Percentiles rank a stretch among this genome's conserved stretches.
Conservation (phyloP, 306 rosid genomes). For the Casuarina equisetifolia region DNA sequence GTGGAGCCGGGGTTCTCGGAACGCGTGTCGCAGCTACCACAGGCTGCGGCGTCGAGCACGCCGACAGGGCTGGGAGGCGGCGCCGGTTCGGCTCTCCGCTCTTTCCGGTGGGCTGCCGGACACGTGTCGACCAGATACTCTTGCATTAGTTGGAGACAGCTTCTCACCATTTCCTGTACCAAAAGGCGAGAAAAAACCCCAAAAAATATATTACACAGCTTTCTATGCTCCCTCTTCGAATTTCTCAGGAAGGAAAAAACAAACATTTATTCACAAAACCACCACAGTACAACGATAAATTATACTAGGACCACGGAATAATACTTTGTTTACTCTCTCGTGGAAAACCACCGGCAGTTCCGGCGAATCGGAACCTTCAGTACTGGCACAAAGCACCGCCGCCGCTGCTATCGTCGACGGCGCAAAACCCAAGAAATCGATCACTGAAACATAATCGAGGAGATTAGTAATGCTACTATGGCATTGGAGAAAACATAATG, state of each 20-base stretch:
- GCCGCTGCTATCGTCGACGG: constrained; percentile 72
- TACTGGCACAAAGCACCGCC: constrained; percentile 57
- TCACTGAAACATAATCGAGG: constrained; percentile 30
- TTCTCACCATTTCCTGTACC: constrained; percentile 70
- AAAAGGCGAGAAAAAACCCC: constrained; percentile 13
- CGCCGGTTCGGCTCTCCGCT: constrained; percentile 23
- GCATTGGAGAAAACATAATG: too few relatives aligned
- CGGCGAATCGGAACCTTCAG: constrained; percentile 7
- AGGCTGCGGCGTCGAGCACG: constrained; percentile 65
- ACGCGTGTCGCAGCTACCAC: constrained; percentile 58
- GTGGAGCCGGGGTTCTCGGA: constrained; percentile 33
- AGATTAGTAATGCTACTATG: neutral
- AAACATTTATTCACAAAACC: neutral
- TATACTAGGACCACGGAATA: neutral
- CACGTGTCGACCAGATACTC: constrained; percentile 67
- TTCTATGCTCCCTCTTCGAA: constrained; percentile 32
- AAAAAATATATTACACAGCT: constrained; percentile 25
- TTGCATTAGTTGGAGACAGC: constrained; percentile 88
- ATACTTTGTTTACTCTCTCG: constrained; percentile 43
- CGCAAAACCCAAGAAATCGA: constrained; percentile 53
- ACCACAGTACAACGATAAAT: neutral
- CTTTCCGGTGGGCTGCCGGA: constrained; percentile 30
- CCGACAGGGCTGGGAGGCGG: constrained; percentile 66
- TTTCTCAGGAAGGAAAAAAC: constrained; percentile 6
- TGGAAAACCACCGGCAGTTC: constrained; percentile 23